Percentiles rank a stretch among this genome's conserved stretches.
Conservation (phyloP, 139 green algal genomes). For the Ulvella scutata region DNA sequence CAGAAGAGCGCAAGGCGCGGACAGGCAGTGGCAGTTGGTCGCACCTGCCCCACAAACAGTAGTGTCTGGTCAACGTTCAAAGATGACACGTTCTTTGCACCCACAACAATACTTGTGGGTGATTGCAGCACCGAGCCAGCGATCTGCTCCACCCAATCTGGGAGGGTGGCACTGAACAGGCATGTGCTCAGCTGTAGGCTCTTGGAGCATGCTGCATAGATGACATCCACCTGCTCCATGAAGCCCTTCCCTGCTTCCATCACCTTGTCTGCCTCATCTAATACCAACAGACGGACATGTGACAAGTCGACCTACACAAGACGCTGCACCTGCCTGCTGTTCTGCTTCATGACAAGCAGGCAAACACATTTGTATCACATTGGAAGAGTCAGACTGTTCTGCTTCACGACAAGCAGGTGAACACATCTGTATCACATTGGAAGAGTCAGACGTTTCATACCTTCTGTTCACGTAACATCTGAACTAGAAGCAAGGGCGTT, state of each 20-base stretch:
- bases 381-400: no score
- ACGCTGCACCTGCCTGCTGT: background rate
- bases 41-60: conserved; percentile 64
- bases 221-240: conserved; percentile 45
- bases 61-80: conserved; percentile 67
- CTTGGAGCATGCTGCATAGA: background rate
- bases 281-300: conserved; percentile 31
- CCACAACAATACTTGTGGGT: conserved; percentile 77
- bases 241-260: conserved; percentile 72
- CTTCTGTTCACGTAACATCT: conserved; percentile 32
- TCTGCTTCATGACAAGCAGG: no score
- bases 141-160: conserved; percentile 68
- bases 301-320: conserved; percentile 26
- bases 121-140: conserved; percentile 64
- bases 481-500: conserved; percentile 61
- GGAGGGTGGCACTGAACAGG: conserved; percentile 89
- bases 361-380: background rate
- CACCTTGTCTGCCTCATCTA: conserved; percentile 80
- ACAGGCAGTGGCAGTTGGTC: no score
- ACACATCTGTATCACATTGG: background rate
- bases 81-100: conserved; percentile 45
- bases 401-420: no score
- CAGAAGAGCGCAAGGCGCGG: no score
- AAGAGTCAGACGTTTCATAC: no score
- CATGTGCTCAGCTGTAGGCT: background rate